These are phyloP conservation scores for Metschnikowia rubicola DNA, from an alignment of 805 yeast genomes.

Conservation along the genomic window DNA sequence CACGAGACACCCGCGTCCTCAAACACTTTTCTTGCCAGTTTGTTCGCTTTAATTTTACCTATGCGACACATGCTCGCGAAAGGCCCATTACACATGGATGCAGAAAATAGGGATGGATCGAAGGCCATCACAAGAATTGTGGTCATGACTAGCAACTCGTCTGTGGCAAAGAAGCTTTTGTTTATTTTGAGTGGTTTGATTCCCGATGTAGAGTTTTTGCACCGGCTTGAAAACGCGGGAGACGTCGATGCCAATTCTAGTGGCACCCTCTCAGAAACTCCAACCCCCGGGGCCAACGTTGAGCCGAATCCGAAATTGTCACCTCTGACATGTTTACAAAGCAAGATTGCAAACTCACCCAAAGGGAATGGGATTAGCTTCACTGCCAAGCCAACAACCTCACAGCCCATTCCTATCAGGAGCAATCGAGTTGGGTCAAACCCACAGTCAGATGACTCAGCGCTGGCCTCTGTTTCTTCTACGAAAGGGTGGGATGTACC, in stretches of 20 bases:
- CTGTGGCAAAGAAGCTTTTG: slow-evolving; percentile 55
- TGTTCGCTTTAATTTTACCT: slow-evolving; percentile 45
- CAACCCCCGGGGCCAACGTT: too few relatives aligned
- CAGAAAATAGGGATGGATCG: slow-evolving; percentile 16
- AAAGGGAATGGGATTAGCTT: slow-evolving; percentile 4
- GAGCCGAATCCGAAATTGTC: background rate
- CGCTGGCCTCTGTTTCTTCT: slow-evolving; percentile 25
- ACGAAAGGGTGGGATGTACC: slow-evolving; percentile 49
- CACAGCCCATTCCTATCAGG: slow-evolving; percentile 15
- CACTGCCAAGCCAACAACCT: slow-evolving; percentile 1
- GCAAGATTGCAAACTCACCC: background rate
- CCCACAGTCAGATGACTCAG: slow-evolving; percentile 10
- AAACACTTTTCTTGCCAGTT: slow-evolving; percentile 44
- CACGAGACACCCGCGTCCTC: slow-evolving; percentile 6
- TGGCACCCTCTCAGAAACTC: too few relatives aligned
- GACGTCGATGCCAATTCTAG: background rate
- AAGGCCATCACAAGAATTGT: slow-evolving; percentile 46
- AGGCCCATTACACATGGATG: slow-evolving; percentile 31
- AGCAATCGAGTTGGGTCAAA: slow-evolving; percentile 2
- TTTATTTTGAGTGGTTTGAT: slow-evolving; percentile 52
- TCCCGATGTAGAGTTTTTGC: slow-evolving; percentile 27
- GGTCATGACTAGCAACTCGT: slow-evolving; percentile 56
- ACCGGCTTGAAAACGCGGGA: slow-evolving; percentile 1
- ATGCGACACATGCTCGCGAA: slow-evolving; percentile 31
- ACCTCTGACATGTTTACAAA: background rate